Percentiles rank a stretch among this genome's conserved stretches.
These are phyloP conservation scores for Vinca major DNA, from an alignment of 305 asterid genomes.

Conservation along the genomic window DNA sequence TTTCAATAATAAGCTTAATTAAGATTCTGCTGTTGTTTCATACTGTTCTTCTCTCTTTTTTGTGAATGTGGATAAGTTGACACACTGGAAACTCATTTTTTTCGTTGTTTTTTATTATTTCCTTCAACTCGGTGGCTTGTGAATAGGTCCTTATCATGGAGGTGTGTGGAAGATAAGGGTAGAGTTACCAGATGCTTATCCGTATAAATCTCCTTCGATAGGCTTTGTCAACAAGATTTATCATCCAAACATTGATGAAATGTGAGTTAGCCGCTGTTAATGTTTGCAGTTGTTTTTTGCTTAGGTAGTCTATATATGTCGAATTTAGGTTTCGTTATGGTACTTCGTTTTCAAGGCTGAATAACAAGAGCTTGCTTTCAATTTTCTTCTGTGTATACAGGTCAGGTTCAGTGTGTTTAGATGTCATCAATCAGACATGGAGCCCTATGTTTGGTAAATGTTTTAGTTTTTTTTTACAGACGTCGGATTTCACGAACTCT, in stretches of 20 bases:
- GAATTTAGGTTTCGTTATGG: background rate
- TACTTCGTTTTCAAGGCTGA: no score
- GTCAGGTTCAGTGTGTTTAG: conserved; percentile 91
- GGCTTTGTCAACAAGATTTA: conserved; percentile 78
- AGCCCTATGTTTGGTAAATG: conserved; percentile 88
- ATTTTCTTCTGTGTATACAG: conserved; percentile 28
- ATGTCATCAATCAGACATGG: conserved; percentile 94
- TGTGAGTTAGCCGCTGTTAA: conserved; percentile 40
- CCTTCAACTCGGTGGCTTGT: conserved; percentile 7
- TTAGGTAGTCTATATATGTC: background rate
- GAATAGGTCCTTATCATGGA: conserved; percentile 74
- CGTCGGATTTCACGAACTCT: conserved; percentile 14
- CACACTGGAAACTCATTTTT: background rate
- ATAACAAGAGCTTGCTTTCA: conserved; percentile 4
- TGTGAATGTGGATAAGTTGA: conserved; percentile 14
- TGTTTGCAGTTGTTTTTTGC: background rate
- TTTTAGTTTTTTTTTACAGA: conserved; percentile 7
- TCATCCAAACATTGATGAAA: conserved; percentile 88
- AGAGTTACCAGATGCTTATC: conserved; percentile 83
- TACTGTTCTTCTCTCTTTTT: conserved; percentile 15
- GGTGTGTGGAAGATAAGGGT: conserved; percentile 85
- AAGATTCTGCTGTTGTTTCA: background rate
- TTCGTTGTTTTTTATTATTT: background rate
- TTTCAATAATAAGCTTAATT: conserved; percentile 3
- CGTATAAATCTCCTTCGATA: conserved; percentile 82